Conservation (phyloP, 2,329 filamentous ascomycete genomes). For the Aspergillus brunneoviolaceus region DNA sequence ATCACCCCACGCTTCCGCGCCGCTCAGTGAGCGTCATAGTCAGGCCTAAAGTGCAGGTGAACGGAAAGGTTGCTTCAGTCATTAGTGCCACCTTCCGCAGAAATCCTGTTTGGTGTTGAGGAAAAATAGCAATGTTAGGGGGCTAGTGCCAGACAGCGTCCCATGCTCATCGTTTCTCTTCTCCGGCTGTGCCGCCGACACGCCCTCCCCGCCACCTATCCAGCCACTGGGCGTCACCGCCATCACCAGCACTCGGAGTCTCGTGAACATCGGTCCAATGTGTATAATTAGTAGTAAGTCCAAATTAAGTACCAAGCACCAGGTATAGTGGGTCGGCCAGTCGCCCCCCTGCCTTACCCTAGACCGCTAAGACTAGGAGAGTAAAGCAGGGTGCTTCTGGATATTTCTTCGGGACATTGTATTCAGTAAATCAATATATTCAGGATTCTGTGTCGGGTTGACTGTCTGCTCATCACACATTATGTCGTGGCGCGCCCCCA, state of each 20-base stretch:
- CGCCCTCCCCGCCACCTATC: neutral
- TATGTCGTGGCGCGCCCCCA: conserved; percentile 20
- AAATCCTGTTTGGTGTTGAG: no score
- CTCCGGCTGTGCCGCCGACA: neutral
- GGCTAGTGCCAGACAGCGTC: neutral
- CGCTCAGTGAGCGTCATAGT: no score
- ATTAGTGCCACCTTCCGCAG: no score
- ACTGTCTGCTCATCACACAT: conserved; percentile 22
- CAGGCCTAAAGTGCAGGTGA: no score
- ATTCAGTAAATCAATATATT: conserved; percentile 21
- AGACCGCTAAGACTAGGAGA: neutral
- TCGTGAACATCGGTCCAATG: neutral
- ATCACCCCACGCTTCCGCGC: no score
- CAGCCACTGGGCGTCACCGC: conserved; percentile 6
- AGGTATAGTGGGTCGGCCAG: neutral
- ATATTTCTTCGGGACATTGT: conserved; percentile 7
- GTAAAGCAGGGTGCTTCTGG: neutral
- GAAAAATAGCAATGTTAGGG: no score
- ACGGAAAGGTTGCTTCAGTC: no score
- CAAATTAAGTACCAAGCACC: neutral
- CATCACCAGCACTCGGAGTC: neutral
- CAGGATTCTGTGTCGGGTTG: conserved; percentile 17
- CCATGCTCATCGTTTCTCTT: neutral
- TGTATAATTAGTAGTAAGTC: neutral
- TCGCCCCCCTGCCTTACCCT: neutral